Evolutionary conservation across 1,139 yeast species (phyloP).

Genomic region (Suhomyces anneliseae): DNA sequence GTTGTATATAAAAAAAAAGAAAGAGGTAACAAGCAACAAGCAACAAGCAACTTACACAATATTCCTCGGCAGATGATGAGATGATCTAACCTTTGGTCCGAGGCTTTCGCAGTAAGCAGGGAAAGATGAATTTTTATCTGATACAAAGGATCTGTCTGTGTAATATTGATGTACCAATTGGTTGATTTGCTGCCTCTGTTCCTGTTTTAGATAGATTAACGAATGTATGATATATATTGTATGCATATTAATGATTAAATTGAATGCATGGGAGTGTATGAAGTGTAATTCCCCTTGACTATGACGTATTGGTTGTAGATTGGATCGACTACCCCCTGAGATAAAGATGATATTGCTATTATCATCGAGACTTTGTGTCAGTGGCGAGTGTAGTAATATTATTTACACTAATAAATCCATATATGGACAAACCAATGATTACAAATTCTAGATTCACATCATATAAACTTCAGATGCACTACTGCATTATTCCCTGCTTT

Average conservation of each 20-base stretch:
- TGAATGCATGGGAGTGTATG: not conserved
- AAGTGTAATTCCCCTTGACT: not conserved
- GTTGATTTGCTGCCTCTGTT: not conserved
- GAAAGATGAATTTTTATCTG: no score
- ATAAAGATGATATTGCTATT: not conserved
- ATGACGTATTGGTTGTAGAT: not conserved
- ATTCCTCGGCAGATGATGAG: no score
- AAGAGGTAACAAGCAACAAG: no score
- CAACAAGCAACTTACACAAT: no score
- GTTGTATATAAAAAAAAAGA: no score
- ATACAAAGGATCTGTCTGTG: no score
- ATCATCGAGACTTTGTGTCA: not conserved
- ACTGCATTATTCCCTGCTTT: not conserved
- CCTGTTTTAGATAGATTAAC: not conserved
- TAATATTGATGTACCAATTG: no score
- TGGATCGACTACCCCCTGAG: not conserved
- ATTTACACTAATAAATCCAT: not conserved
- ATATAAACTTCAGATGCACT: not conserved
- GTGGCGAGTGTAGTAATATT: not conserved
- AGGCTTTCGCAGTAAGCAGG: no score
- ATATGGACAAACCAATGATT: not conserved
- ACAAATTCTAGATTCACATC: not conserved
- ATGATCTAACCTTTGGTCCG: no score
- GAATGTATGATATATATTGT: not conserved
- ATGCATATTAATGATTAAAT: no score